Base-by-base conservation (phyloP, 345 rosid species). In the Syzygium aqueum region DNA sequence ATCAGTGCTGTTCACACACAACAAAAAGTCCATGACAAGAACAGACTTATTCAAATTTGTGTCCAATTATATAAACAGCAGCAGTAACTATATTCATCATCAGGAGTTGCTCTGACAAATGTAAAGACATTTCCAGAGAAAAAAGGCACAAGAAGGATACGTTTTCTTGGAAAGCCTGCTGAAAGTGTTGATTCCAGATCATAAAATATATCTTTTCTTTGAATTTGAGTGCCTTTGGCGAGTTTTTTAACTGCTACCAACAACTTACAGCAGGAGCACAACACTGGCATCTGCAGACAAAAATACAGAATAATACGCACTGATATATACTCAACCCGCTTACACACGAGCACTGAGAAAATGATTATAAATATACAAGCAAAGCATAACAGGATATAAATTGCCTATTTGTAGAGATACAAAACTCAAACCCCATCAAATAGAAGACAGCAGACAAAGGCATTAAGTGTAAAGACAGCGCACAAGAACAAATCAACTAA, bases 121-220 rank as follows among this genome's bases (percentile, higher is more conserved):
- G 10, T 37, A 46, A 57, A 54, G 50, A 25, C 86, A 85, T 53
- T n/a, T 37, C 57, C 49, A 85, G 59, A 54, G 33, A 25, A 85
- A 40, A 53, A 43, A 85, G 43, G n/a, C 1, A 67, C 77, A 77
- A 6, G 82, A 91, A 93, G 97, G 98, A 95, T 97, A 97, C 98
- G 95, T 3, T 89, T 90, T 77, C 77, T 54, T 15, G 98, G 97
- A 86, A 96, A 92, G 89, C 93, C 93, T 25, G 92, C 86, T 21
- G 88, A 87, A 88, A 89, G 89, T 52, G 61, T 51, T 52, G 56
- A 53, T 59, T 92, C 93, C 51, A 88, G 77, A 90, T 89, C 92
- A 87, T 92, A 90, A 56, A 94, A 92, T 84, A 94, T 91, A 85
- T 88, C 77, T 78, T 46, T 89, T 89, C 93, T 92, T 73, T 90